Evolutionary conservation across 2,329 filamentous ascomycete species (phyloP), one percentile per base, ranked within the genome.

Genomic region (Biscogniauxia marginata): DNA sequence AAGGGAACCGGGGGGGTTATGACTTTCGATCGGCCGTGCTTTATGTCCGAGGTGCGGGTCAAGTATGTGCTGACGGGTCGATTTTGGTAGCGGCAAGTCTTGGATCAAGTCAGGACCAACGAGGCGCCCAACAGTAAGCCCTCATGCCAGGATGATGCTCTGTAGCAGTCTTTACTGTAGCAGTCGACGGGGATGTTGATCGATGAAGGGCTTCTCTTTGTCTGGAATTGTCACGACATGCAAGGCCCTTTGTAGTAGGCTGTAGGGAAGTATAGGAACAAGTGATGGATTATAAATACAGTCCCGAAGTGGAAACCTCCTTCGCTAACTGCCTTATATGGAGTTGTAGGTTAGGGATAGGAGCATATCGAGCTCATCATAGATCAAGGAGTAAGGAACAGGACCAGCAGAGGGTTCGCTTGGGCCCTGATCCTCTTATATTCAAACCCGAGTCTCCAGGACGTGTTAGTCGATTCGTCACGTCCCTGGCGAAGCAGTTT

Each of bases 11-110:
- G 57, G 65, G 65, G 61, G 61, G 54, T 21, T 55, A 58, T 61
- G 61, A 48, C 59, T 58, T 65, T 66, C 62, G 64, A 63, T 68
- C 65, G 67, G 66, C 65, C 61, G 58, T 55, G 60, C 62, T 65
- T 68, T 70, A 70, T 68, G 65, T 70, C 68, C 67, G 67, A 69
- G 61, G 60, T 60, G 65, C 63, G 30, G 62, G 53, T 50, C 55
- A 56, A 53, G 44, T 22, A 51, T 20, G 49, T 63, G 63, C 62
- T 67, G 67, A 68, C 67, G 64, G 61, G 63, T 67, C 61, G 64
- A 65, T 59, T 60, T 50, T 59, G 59, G 65, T 67, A 65, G 53
- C 56, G 63, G 58, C 49, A 65, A 62, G 65, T 65, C 60, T 59
- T 63, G 49, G 50, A 62, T 54, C 55, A 61, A 57, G 62, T 60